Conservation (phyloP, 1,284 basidiomycete species). For the Ceratobasidium sp. region DNA sequence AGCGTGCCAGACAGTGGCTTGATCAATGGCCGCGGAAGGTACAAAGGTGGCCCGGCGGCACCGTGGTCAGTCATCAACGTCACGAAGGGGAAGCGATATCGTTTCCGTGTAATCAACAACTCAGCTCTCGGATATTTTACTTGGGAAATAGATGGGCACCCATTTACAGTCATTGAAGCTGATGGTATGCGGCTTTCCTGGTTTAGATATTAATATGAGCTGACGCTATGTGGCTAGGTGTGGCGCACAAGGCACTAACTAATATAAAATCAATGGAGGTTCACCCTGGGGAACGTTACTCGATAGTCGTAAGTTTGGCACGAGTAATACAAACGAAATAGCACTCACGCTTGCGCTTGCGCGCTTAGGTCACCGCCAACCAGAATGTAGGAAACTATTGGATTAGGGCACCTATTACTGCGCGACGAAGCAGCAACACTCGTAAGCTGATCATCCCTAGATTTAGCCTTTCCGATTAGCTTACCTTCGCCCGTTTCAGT, state of each 20-base stretch:
- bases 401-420: slow-evolving; percentile 52
- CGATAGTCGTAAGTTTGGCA: slow-evolving; percentile 46
- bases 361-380: slow-evolving; percentile 43
- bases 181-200: slow-evolving; percentile 52
- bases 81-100: slow-evolving; percentile 60
- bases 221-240: background rate
- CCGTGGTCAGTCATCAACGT: slow-evolving; percentile 58
- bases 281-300: slow-evolving; percentile 49
- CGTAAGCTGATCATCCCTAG: slow-evolving; percentile 2
- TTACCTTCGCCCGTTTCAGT: slow-evolving; percentile 33
- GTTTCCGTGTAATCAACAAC: slow-evolving; percentile 68
- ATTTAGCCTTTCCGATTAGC: background rate
- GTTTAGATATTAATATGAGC: no score
- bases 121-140: slow-evolving; percentile 53
- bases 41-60: slow-evolving; percentile 57
- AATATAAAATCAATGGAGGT: slow-evolving; percentile 33
- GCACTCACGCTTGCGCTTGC: background rate
- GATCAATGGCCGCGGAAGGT: slow-evolving; percentile 67
- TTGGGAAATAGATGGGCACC: slow-evolving; percentile 52
- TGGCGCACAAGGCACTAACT: slow-evolving; percentile 5
- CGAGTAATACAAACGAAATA: background rate
- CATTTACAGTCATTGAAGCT: slow-evolving; percentile 55
- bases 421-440: slow-evolving; percentile 44
- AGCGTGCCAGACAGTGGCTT: slow-evolving; percentile 62
- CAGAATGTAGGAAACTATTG: slow-evolving; percentile 48